Percentiles rank a stretch among this genome's conserved stretches.
Conservation (phyloP, 208 protist species). For the Balamuthia mandrillaris region DNA sequence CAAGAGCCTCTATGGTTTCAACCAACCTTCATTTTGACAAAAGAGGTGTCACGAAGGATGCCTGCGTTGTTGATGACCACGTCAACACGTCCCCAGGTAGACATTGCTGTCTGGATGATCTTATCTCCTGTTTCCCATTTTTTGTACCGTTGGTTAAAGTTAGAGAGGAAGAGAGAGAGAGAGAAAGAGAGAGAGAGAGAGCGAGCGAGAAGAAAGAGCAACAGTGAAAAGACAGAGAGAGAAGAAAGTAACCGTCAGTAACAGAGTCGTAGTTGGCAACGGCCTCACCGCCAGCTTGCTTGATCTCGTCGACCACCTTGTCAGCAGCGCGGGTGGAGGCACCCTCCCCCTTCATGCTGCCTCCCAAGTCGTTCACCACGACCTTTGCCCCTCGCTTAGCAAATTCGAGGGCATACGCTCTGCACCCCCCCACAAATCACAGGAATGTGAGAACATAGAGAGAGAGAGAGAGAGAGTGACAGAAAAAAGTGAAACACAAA, state of each 20-base stretch:
- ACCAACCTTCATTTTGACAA: constrained; percentile 58
- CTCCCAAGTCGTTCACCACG: constrained; percentile 66
- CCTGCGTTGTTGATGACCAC: constrained; percentile 71
- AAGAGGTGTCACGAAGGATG: constrained; percentile 63
- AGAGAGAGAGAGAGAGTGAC: too few relatives aligned
- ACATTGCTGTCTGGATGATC: constrained; percentile 59
- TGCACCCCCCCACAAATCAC: too few relatives aligned
- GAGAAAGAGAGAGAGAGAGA: too few relatives aligned
- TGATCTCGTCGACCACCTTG: constrained; percentile 62
- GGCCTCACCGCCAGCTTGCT: constrained; percentile 48
- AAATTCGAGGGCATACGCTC: constrained; percentile 58
- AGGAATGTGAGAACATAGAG: too few relatives aligned
- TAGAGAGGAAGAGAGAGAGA: too few relatives aligned
- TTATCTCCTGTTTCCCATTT: constrained; percentile 58
- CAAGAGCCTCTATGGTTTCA: too few relatives aligned
- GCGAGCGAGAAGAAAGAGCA: too few relatives aligned
- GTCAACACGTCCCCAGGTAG: constrained; percentile 59
- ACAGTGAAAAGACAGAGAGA: too few relatives aligned
- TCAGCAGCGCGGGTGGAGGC: constrained; percentile 48
- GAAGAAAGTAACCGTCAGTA: too few relatives aligned
- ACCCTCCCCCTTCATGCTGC: constrained; percentile 32
- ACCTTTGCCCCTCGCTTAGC: constrained; percentile 60
- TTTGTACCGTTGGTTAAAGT: too few relatives aligned
- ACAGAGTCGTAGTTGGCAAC: constrained; percentile 67
- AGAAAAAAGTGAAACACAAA: too few relatives aligned